phyloP scores from a whole-genome alignment of 768 basidiomycete genomes.

The Lentinula raphanica region DNA sequence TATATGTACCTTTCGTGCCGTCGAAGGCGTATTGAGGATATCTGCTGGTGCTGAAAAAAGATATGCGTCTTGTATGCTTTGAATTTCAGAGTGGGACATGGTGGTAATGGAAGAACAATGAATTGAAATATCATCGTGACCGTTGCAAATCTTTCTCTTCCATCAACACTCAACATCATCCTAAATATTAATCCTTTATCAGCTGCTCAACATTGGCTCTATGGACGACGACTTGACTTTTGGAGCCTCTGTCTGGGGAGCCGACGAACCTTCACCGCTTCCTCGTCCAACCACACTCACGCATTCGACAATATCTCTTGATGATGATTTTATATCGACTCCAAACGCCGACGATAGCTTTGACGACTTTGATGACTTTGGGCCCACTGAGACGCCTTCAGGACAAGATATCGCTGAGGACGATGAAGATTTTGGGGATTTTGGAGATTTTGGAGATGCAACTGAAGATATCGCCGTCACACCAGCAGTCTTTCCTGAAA shows the following conservation, averaged over 20 bases:
- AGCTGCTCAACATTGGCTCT: background rate
- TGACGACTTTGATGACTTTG: conserved; percentile 64
- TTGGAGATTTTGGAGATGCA: conserved; percentile 81
- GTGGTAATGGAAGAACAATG: background rate
- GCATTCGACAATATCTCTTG: conserved; percentile 15
- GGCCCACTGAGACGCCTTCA: conserved; percentile 36
- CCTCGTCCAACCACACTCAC: conserved; percentile 22
- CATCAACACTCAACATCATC: background rate
- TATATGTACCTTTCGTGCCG: conserved; percentile 65
- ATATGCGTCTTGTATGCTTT: conserved; percentile 35
- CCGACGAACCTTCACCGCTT: conserved; percentile 32
- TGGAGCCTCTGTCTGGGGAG: conserved; percentile 71
- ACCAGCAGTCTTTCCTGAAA: conserved; percentile 31
- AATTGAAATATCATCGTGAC: conserved; percentile 6
- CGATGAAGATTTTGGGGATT: conserved; percentile 83
- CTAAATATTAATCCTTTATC: background rate
- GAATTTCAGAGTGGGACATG: background rate
- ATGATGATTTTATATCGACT: conserved; percentile 9
- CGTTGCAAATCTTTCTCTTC: background rate
- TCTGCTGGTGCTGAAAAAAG: conserved; percentile 57
- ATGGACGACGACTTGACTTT: conserved; percentile 76
- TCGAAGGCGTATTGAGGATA: conserved; percentile 33
- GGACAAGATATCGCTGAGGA: conserved; percentile 35
- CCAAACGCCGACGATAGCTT: conserved; percentile 27
- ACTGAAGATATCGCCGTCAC: conserved; percentile 19